Conservation (phyloP, 345 rosid species). For the Gossypium stocksii region DNA sequence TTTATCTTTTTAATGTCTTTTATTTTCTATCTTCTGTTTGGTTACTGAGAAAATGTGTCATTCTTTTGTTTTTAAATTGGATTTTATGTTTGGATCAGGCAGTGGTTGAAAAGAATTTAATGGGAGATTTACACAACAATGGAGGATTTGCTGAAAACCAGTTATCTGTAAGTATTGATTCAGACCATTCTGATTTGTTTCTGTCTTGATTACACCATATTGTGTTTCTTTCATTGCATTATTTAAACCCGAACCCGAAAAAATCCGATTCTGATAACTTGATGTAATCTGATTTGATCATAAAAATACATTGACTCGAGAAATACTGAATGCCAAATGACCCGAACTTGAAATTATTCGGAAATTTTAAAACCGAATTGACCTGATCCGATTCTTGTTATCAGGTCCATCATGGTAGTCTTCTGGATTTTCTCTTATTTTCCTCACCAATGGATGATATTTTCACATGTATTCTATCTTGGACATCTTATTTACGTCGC, state of each 20-base stretch:
- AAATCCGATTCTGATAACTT: neutral
- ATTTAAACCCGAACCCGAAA: neutral
- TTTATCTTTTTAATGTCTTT: neutral
- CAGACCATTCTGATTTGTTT: neutral
- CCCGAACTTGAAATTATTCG: neutral
- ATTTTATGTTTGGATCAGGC: neutral
- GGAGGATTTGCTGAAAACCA: slow-evolving; percentile 24
- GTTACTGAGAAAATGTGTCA: neutral
- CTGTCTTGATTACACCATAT: neutral
- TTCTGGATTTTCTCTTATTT: slow-evolving; percentile 32
- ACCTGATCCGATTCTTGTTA: slow-evolving; percentile 18
- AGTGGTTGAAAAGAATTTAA: slow-evolving; percentile 23
- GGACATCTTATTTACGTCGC: slow-evolving; percentile 34
- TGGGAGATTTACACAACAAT: slow-evolving; percentile 35
- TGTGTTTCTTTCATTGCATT: neutral
- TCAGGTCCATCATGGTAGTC: slow-evolving; percentile 21
- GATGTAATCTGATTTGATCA: no score
- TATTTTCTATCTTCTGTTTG: neutral
- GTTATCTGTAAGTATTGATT: slow-evolving; percentile 31
- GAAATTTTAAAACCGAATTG: neutral
- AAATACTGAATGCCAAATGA: no score
- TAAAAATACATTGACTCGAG: no score
- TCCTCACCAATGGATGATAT: slow-evolving; percentile 27
- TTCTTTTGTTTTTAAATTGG: neutral
- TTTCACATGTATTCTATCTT: slow-evolving; percentile 32